Evolutionary conservation across 108 stramenopile species (phyloP), one percentile per base, ranked within the genome.

Genomic region (Cylindrotheca fusiformis): DNA sequence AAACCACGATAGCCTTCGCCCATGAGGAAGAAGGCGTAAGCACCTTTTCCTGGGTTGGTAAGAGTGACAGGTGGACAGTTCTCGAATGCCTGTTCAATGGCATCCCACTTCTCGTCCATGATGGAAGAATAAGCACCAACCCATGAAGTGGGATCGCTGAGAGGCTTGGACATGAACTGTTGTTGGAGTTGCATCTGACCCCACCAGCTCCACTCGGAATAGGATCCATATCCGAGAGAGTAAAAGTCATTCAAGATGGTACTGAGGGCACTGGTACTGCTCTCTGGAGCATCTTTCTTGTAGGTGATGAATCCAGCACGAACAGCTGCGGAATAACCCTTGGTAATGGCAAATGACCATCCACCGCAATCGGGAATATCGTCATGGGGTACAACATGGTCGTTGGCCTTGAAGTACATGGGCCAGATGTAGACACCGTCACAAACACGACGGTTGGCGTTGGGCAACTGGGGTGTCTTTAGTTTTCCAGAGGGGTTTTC

Each of bases 21-120:
- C 32, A 28, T 55, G 6, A 49, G 26, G 23, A 71, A 57, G 21
- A 19, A 71, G 27, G 62, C 69, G 22, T 71, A 71, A 27, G 69
- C 69, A 12, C 69, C 69, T 20, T 61, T 17, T 4, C 22, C 8
- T 17, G 29, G 18, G 53, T 71, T 71, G 27, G 69, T 41, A 24
- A 71, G 18, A 12, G 33, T 25, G 62, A 64, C 54, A 29, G 60
- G 36, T 21, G 69, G 69, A 52, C 69, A 71, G 32, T 47, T 54
- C 5, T 33, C 62, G 29, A 72, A 72, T 10, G 28, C 71, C 1
- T 58, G 48, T 0, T 44, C 48, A 18, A 72, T 44, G 29, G 30
- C 22, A 21, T 58, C 56, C 71, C 71, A 72, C 57, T 72, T 72
- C 48, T 72, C 71, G 27, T 66, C 32, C 61, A 67, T 65, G 52